Percentiles rank a stretch among this genome's conserved stretches.
phyloP scores from a whole-genome alignment of 306 rosid species.

The Mimosa pudica region DNA sequence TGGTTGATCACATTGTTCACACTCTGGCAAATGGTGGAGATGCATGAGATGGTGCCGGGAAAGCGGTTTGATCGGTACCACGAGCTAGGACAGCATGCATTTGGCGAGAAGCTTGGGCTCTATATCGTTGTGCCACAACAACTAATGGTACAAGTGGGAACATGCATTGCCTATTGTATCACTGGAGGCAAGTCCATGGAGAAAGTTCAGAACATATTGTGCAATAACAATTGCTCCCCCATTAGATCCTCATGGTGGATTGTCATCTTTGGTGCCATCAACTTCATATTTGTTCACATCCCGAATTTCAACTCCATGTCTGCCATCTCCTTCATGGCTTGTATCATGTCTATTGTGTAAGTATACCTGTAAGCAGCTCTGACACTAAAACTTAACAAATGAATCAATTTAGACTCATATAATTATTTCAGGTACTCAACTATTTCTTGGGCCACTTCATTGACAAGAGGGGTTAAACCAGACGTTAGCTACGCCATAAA shows the following conservation, averaged over 20 bases:
- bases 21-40: slow-evolving; percentile 90
- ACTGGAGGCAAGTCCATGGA: slow-evolving; percentile 69
- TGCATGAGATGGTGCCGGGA: slow-evolving; percentile 95
- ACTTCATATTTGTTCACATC: slow-evolving; percentile 63
- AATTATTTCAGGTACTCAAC: slow-evolving; percentile 47
- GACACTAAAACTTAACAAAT: neutral
- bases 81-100: slow-evolving; percentile 82
- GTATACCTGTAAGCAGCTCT: no score
- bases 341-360: slow-evolving; percentile 57
- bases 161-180: slow-evolving; percentile 72
- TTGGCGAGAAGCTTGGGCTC: slow-evolving; percentile 76
- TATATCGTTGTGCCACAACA: slow-evolving; percentile 81
- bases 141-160: slow-evolving; percentile 67
- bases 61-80: slow-evolving; percentile 82
- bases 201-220: slow-evolving; percentile 57
- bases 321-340: slow-evolving; percentile 66
- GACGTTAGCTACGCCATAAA: slow-evolving; percentile 51
- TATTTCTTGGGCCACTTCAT: slow-evolving; percentile 70
- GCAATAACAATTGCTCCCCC: slow-evolving; percentile 29
- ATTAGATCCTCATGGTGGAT: slow-evolving; percentile 59
- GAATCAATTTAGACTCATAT: no score
- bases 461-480: slow-evolving; percentile 43
- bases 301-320: slow-evolving; percentile 84
- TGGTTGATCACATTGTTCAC: slow-evolving; percentile 82
- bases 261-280: slow-evolving; percentile 56